Percentiles rank a stretch among this genome's conserved stretches.
phyloP scores from a whole-genome alignment of 2,329 filamentous ascomycete genomes.

The Diaporthe sp. region DNA sequence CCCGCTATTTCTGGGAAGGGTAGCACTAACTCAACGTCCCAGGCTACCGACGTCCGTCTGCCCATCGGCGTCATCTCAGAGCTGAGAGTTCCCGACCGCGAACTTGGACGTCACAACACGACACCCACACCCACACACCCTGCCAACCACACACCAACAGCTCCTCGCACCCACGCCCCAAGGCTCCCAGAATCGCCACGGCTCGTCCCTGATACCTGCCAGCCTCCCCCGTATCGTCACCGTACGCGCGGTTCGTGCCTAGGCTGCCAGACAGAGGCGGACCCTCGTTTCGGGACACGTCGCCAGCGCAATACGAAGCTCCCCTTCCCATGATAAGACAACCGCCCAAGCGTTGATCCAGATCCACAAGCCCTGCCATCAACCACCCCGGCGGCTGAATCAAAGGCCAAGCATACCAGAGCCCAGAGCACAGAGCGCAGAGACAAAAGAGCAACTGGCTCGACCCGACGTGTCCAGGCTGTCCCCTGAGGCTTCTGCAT shows the following conservation, averaged over 20 bases:
- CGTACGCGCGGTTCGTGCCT: slow-evolving; percentile 35
- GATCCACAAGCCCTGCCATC: slow-evolving; percentile 18
- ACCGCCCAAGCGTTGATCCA: slow-evolving; percentile 18
- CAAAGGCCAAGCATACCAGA: slow-evolving; percentile 28
- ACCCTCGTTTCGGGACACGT: slow-evolving; percentile 25
- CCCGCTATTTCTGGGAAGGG: slow-evolving; percentile 30
- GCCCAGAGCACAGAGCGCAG: slow-evolving; percentile 33
- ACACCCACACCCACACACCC: slow-evolving; percentile 8
- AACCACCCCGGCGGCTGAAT: slow-evolving; percentile 16
- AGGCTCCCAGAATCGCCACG: slow-evolving; percentile 16
- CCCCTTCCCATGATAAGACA: slow-evolving; percentile 21
- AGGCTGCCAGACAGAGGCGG: slow-evolving; percentile 29
- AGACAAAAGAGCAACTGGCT: slow-evolving; percentile 5
- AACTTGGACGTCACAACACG: slow-evolving; percentile 19
- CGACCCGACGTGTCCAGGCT: slow-evolving; percentile 23
- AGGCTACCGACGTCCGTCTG: slow-evolving; percentile 33
- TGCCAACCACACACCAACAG: slow-evolving; percentile 27
- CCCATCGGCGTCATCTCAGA: slow-evolving; percentile 20
- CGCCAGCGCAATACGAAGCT: slow-evolving; percentile 21
- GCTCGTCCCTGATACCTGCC: slow-evolving; percentile 18
- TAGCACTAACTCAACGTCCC: slow-evolving; percentile 15
- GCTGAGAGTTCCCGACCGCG: neutral
- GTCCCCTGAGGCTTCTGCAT: slow-evolving; percentile 20
- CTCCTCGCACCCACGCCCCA: slow-evolving; percentile 9
- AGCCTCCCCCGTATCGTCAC: slow-evolving; percentile 7